Evolutionary conservation across 2,329 filamentous ascomycete genomes (phyloP).

Genomic region (Penicillium polonicum): DNA sequence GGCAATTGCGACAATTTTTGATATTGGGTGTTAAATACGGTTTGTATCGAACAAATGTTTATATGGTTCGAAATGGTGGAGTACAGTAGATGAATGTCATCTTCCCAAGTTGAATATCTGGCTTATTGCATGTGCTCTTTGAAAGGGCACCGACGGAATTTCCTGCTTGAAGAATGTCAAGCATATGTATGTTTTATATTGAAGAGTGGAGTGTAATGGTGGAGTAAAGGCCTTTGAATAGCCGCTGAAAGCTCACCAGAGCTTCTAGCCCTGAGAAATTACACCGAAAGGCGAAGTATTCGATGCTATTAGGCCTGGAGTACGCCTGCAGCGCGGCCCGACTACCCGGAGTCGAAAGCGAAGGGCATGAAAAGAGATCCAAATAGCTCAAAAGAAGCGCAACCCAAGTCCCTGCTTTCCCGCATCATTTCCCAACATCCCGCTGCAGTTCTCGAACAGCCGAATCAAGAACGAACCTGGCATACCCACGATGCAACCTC

Average conservation of each 20-base stretch:
- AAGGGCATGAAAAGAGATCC: background rate
- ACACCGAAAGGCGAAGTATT: no score
- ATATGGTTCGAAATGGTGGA: background rate
- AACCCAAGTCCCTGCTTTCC: background rate
- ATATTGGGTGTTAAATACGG: background rate
- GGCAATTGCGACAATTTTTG: background rate
- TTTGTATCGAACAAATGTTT: background rate
- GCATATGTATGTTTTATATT: background rate
- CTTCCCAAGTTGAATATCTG: no score
- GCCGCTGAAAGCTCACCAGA: no score
- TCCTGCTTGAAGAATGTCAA: background rate
- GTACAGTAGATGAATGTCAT: background rate
- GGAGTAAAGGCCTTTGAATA: no score
- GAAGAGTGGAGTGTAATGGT: no score
- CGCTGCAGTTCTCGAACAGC: background rate
- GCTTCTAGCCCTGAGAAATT: no score
- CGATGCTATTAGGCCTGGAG: no score
- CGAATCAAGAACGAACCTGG: slow-evolving; percentile 25
- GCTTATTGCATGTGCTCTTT: background rate
- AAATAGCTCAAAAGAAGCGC: background rate
- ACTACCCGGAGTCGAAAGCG: background rate
- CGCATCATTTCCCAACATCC: background rate
- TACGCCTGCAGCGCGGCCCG: background rate
- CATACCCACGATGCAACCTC: slow-evolving; percentile 29
- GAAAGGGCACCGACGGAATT: background rate